phyloP scores from a whole-genome alignment of 306 rosid genomes.

The Cucurbita moschata region DNA sequence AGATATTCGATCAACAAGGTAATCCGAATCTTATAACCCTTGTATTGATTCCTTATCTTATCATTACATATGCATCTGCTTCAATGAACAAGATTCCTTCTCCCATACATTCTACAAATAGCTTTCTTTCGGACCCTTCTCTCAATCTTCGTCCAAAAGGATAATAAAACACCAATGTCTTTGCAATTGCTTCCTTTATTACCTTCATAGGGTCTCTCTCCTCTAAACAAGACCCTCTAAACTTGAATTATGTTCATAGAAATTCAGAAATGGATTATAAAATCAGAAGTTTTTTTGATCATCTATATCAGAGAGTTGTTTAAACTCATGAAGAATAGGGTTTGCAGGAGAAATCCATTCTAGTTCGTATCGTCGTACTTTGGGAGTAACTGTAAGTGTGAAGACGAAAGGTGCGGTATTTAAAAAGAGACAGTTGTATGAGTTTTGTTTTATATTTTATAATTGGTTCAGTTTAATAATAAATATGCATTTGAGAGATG shows the following conservation, averaged over 20 bases:
- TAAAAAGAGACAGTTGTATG: too few relatives aligned
- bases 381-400: background rate
- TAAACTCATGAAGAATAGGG: background rate
- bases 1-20: too few relatives aligned
- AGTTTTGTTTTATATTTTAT: too few relatives aligned
- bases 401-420: too few relatives aligned
- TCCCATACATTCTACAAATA: constrained; percentile 12
- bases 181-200: background rate
- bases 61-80: too few relatives aligned
- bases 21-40: too few relatives aligned
- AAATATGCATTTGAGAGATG: too few relatives aligned
- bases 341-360: constrained; percentile 10
- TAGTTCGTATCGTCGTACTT: too few relatives aligned
- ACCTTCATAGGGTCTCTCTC: background rate
- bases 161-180: background rate
- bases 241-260: background rate
- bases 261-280: fast-evolving
- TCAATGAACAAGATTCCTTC: constrained; percentile 12
- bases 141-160: background rate
- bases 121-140: background rate
- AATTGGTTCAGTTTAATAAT: too few relatives aligned
- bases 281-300: background rate
- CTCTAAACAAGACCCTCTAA: background rate
- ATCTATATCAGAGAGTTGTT: background rate
- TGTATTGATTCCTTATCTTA: too few relatives aligned